Evolutionary conservation across 768 basidiomycete species (phyloP).

Genomic region (Hypholoma fasciculare): DNA sequence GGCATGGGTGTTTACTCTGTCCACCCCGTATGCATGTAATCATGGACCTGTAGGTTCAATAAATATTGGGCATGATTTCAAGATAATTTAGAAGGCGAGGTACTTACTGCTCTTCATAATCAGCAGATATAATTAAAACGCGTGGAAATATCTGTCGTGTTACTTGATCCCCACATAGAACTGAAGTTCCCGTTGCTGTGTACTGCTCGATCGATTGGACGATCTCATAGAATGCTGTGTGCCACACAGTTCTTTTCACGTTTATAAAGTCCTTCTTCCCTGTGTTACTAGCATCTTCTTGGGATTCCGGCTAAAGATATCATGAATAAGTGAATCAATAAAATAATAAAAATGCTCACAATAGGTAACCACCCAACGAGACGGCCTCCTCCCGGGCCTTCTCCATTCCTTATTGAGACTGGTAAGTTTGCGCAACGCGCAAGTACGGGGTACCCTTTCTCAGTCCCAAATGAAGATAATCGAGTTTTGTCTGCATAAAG

Average conservation of each 20-base stretch:
- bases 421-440: slow-evolving; percentile 31
- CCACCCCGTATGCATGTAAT: slow-evolving; percentile 35
- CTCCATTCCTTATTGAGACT: slow-evolving; percentile 29
- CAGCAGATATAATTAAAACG: slow-evolving; percentile 34
- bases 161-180: slow-evolving; percentile 20
- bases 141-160: slow-evolving; percentile 25
- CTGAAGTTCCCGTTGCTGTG: not conserved
- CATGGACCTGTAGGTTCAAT: slow-evolving; percentile 19
- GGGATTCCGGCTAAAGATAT: slow-evolving; percentile 18
- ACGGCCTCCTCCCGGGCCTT: slow-evolving; percentile 30
- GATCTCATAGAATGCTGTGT: slow-evolving; percentile 26
- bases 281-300: slow-evolving; percentile 27
- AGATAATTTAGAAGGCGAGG: not conserved
- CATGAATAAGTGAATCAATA: not conserved
- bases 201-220: slow-evolving; percentile 18
- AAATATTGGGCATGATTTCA: too few relatives aligned
- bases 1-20: slow-evolving; percentile 31
- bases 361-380: slow-evolving; percentile 40
- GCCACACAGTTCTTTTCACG: slow-evolving; percentile 37
- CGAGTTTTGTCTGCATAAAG: slow-evolving; percentile 41
- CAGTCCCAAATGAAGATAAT: slow-evolving; percentile 35
- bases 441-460: slow-evolving; percentile 37
- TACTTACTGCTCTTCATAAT: slow-evolving; percentile 42
- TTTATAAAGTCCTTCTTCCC: slow-evolving; percentile 29
- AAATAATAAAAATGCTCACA: slow-evolving; percentile 21